Conservation (phyloP, 495 filamentous ascomycete genomes). For the Oidiodendron maius region DNA sequence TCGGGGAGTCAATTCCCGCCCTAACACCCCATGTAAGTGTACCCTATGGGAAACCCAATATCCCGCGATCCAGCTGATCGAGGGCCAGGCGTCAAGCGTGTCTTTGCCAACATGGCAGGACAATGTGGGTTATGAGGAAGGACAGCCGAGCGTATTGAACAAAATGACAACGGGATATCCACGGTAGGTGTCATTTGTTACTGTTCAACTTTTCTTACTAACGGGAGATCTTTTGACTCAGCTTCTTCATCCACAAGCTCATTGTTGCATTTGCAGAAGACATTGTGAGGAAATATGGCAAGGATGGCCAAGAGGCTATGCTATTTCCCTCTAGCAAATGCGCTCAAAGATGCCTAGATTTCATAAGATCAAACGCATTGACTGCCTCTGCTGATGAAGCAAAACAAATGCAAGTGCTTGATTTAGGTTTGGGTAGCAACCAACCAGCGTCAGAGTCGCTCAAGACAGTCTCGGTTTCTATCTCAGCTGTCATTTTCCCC, state of each 20-base stretch:
- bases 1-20: slow-evolving; percentile 55
- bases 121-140: slow-evolving; percentile 91
- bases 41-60: background rate
- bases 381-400: slow-evolving; percentile 41
- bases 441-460: slow-evolving; percentile 41
- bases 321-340: slow-evolving; percentile 68
- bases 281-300: slow-evolving; percentile 59
- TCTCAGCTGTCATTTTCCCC: slow-evolving; percentile 71
- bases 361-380: slow-evolving; percentile 56
- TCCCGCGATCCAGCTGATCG: slow-evolving; percentile 14
- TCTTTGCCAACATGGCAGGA: slow-evolving; percentile 91
- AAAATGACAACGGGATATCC: slow-evolving; percentile 92
- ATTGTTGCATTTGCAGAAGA: slow-evolving; percentile 70
- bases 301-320: slow-evolving; percentile 60
- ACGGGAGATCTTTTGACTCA: slow-evolving; percentile 23
- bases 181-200: slow-evolving; percentile 39
- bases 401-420: slow-evolving; percentile 56
- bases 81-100: slow-evolving; percentile 79
- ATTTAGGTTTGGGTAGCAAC: slow-evolving; percentile 54
- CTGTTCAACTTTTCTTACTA: slow-evolving; percentile 1
- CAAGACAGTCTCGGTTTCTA: slow-evolving; percentile 31
- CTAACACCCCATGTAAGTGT: slow-evolving; percentile 54
- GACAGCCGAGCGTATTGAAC: slow-evolving; percentile 74
- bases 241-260: slow-evolving; percentile 86
- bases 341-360: slow-evolving; percentile 63